phyloP scores from a whole-genome alignment of 2,329 filamentous ascomycete genomes.

The Leptographium lundbergii region DNA sequence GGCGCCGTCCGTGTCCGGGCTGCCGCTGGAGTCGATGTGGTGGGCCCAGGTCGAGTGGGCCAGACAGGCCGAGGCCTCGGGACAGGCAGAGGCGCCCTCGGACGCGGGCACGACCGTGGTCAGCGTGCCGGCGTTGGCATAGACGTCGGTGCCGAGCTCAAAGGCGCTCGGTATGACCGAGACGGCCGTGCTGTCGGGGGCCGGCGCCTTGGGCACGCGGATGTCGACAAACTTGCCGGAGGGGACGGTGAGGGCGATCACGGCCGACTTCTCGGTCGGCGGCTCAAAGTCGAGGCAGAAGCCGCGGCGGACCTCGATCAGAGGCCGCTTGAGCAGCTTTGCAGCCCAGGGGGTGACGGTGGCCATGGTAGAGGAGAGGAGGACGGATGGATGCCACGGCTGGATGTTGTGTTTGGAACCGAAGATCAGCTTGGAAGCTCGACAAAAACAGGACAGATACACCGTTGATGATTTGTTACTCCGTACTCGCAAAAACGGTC shows the following conservation, averaged over 20 bases:
- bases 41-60: slow-evolving; percentile 1
- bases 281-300: not conserved
- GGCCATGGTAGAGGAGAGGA: not conserved
- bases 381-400: not conserved
- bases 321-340: slow-evolving; percentile 1
- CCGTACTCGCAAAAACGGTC: no score
- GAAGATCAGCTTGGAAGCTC: not conserved
- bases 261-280: not conserved
- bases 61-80: not conserved
- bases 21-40: slow-evolving; percentile 1
- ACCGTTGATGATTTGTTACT: no score
- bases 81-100: not conserved
- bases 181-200: not conserved
- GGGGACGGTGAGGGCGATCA: slow-evolving; percentile 2
- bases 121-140: slow-evolving; percentile 1
- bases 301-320: slow-evolving; percentile 3
- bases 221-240: slow-evolving; percentile 6
- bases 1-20: not conserved
- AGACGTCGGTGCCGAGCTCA: not conserved
- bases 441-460: not conserved
- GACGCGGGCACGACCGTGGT: not conserved
- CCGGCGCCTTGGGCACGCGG: not conserved
- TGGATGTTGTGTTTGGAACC: not conserved
- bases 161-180: not conserved
- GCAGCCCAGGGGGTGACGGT: not conserved